Conservation (phyloP, 1,139 yeast genomes). For the Blastobotrys niveus region DNA sequence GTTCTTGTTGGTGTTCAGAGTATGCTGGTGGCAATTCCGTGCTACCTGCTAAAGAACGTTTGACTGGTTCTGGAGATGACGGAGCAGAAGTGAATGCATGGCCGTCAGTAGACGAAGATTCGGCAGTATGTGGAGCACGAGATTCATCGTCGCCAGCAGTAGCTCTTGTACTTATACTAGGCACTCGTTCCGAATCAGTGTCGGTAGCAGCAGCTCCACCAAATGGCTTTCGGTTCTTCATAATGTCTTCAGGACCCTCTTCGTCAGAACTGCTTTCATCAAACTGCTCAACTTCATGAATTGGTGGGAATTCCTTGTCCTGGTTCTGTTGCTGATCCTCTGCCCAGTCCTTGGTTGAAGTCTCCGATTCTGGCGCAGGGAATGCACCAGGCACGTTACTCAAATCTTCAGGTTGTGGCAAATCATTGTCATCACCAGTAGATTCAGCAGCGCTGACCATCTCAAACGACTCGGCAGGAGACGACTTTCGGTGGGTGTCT, state of each 20-base stretch:
- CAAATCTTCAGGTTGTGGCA: conserved; percentile 8
- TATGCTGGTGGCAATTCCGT: not conserved
- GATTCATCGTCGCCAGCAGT: conserved; percentile 23
- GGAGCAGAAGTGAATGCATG: conserved; percentile 27
- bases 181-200: not conserved
- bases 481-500: conserved; percentile 39
- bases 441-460: conserved; percentile 31
- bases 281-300: conserved; percentile 55
- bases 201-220: not conserved
- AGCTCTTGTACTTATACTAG: conserved; percentile 10
- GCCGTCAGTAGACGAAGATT: conserved; percentile 10
- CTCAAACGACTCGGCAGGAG: conserved; percentile 39
- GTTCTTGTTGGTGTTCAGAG: too few relatives aligned
- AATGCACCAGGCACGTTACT: conserved; percentile 8
- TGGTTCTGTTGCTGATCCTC: conserved; percentile 16
- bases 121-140: conserved; percentile 19
- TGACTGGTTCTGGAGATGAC: conserved; percentile 20
- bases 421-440: not conserved
- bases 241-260: conserved; percentile 36
- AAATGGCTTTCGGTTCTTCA: conserved; percentile 4
- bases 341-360: conserved; percentile 14
- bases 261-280: conserved; percentile 46
- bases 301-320: conserved; percentile 64
- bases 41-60: conserved; percentile 11
- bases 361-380: conserved; percentile 16